These are phyloP conservation scores for Auriscalpium microsporum DNA, from an alignment of 768 basidiomycete genomes.

Conservation along the genomic window DNA sequence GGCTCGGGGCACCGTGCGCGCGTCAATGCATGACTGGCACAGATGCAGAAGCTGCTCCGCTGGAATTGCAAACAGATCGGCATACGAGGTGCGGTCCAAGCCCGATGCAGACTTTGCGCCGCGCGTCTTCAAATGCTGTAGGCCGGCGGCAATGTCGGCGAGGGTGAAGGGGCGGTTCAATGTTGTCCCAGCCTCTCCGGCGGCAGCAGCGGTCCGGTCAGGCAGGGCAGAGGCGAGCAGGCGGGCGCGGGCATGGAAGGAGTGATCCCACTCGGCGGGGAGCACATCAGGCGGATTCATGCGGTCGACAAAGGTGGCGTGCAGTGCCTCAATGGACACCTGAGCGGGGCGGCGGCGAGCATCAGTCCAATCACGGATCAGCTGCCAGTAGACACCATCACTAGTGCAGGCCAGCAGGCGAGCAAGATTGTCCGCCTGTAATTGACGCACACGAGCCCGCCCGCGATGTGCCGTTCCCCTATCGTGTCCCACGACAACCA, in stretches of 20 bases:
- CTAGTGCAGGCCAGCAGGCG: neutral
- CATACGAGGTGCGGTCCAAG: neutral
- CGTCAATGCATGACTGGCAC: neutral
- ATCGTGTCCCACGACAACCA: neutral
- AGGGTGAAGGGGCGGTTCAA: neutral
- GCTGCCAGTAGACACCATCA: neutral
- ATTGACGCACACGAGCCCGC: neutral
- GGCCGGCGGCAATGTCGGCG: neutral
- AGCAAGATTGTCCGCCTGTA: neutral
- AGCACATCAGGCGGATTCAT: slow-evolving; percentile 38
- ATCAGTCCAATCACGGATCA: neutral
- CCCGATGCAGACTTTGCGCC: neutral
- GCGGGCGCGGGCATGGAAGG: neutral
- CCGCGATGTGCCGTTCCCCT: neutral
- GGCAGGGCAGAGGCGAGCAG: neutral
- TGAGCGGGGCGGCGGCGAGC: neutral
- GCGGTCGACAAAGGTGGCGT: slow-evolving; percentile 21
- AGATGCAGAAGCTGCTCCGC: neutral
- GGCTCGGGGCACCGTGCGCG: neutral
- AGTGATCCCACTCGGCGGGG: neutral
- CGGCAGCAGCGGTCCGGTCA: neutral
- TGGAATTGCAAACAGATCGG: neutral
- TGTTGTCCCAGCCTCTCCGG: neutral
- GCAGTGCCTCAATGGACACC: neutral
- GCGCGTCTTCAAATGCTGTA: neutral